These are phyloP conservation scores for Colletotrichum salicis DNA, from an alignment of 2,329 filamentous ascomycete genomes.

Conservation along the genomic window DNA sequence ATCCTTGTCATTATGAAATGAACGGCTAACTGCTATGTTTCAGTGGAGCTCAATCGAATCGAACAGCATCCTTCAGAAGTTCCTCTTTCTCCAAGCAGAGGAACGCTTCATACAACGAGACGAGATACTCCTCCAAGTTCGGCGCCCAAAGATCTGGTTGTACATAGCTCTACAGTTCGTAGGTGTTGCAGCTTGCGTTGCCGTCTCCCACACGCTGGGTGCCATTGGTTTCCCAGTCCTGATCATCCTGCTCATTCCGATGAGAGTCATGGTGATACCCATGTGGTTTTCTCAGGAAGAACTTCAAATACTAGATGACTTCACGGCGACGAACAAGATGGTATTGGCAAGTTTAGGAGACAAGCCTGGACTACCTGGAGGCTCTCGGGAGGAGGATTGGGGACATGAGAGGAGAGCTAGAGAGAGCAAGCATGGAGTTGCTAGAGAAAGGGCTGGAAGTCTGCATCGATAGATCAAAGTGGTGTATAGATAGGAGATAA, in stretches of 20 bases:
- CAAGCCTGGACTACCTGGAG: slow-evolving; percentile 51
- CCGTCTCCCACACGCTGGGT: slow-evolving; percentile 68
- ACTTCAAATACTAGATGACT: slow-evolving; percentile 60
- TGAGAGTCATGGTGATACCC: slow-evolving; percentile 61
- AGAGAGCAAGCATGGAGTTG: slow-evolving; percentile 37
- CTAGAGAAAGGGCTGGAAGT: slow-evolving; percentile 40
- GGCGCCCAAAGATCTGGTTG: slow-evolving; percentile 55
- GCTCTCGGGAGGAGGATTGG: slow-evolving; percentile 35
- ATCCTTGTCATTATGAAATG: not conserved
- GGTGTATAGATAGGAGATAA: not conserved
- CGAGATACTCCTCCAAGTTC: slow-evolving; percentile 57
- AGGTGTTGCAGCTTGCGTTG: slow-evolving; percentile 64
- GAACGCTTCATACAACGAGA: slow-evolving; percentile 56
- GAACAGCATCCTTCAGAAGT: slow-evolving; percentile 63
- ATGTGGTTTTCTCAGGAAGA: slow-evolving; percentile 60
- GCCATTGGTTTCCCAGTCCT: slow-evolving; percentile 69
- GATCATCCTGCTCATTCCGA: slow-evolving; percentile 65
- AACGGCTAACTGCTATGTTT: not conserved
- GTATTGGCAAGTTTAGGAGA: slow-evolving; percentile 64
- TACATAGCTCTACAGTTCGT: slow-evolving; percentile 63
- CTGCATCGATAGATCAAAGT: slow-evolving; percentile 16
- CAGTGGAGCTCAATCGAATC: slow-evolving; percentile 60
- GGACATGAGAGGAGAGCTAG: slow-evolving; percentile 34
- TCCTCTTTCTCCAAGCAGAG: slow-evolving; percentile 50
- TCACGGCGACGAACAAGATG: slow-evolving; percentile 63